Evolutionary conservation across 116 monocot species (phyloP), one percentile per base, ranked within the genome.

Genomic region (Zostera marina): DNA sequence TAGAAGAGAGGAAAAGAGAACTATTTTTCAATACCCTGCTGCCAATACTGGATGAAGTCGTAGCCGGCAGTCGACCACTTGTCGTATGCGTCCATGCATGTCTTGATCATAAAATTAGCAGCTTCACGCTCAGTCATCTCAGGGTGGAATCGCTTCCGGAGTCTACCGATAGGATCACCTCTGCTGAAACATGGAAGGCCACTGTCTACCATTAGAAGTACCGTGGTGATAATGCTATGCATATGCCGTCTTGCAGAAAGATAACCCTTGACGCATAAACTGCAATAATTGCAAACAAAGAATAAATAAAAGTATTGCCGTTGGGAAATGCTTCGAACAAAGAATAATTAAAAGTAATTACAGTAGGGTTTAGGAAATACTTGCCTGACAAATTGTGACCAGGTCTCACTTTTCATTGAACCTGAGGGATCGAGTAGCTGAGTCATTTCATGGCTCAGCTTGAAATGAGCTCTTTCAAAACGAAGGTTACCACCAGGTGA

Each of bases 391-490:
- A 96, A 96, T 45, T 89, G 82, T 46, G 61, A 67, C 96, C 96
- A 96, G 17, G 89, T 89, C 4, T 96, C 96, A 52, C 89, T 96
- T 73, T 89, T 96, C 96, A 96, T 96, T 14, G 89, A 72, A 14
- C 96, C 96, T n/a, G 96, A 85, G 20, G 96, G 96, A 70, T 96
- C 96, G 46, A 96, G 85, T 47, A 96, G 69, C 59, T 96, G 96
- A 67, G 96, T 96, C 96, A 96, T 96, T 68, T 96, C 89, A 60
- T 96, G 96, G 52, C 96, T 96, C 66, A 96, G 61, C 61, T 96
- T 96, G 76, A 96, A 96, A 23, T 96, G 89, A 1, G 96, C 96
- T 66, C 83, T 96, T 66, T 96, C 96, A 68, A 96, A 96, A 43
- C 96, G 63, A 78, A 96, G 80, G 72, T 96, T 96, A 14, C 85